Conservation (phyloP, 2,329 filamentous ascomycete species). For the Penicillium sp. region DNA sequence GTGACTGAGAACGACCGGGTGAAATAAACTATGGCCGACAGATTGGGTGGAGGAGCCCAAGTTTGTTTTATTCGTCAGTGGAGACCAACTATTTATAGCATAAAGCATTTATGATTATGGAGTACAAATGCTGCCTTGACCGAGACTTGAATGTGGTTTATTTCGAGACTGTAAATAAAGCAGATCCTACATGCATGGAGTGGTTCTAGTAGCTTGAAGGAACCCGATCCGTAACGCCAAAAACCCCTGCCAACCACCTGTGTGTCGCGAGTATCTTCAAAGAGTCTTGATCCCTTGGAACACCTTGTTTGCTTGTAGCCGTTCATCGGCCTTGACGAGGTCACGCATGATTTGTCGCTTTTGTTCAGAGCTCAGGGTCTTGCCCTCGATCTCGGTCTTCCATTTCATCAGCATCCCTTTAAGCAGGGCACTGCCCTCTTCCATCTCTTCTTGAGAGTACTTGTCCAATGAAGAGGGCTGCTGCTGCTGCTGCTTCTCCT, state of each 20-base stretch:
- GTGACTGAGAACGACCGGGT: constrained; percentile 9
- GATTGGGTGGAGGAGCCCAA: background rate
- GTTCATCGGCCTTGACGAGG: constrained; percentile 67
- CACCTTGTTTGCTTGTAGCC: constrained; percentile 52
- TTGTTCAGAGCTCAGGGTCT: constrained; percentile 60
- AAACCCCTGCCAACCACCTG: constrained; percentile 5
- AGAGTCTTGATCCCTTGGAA: constrained; percentile 46
- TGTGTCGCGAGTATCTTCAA: constrained; percentile 20
- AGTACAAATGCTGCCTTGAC: no score
- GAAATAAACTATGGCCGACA: background rate
- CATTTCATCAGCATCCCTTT: constrained; percentile 78
- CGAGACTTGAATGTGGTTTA: no score
- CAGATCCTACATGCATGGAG: no score
- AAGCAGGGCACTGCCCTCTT: constrained; percentile 76
- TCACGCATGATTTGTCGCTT: constrained; percentile 74
- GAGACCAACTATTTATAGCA: no score
- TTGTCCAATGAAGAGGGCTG: constrained; percentile 31
- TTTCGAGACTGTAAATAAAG: no score
- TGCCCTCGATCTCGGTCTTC: constrained; percentile 67
- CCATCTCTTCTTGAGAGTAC: constrained; percentile 79
- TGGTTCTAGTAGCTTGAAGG: background rate
- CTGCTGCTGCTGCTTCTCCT: constrained; percentile 29
- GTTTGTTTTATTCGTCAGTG: no score
- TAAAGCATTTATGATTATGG: no score
- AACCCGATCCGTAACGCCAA: constrained; percentile 11